Evolutionary conservation across 1,139 yeast genomes (phyloP), one percentile per base, ranked within the genome.

Genomic region (Yamadazyma spencermartinsiae): DNA sequence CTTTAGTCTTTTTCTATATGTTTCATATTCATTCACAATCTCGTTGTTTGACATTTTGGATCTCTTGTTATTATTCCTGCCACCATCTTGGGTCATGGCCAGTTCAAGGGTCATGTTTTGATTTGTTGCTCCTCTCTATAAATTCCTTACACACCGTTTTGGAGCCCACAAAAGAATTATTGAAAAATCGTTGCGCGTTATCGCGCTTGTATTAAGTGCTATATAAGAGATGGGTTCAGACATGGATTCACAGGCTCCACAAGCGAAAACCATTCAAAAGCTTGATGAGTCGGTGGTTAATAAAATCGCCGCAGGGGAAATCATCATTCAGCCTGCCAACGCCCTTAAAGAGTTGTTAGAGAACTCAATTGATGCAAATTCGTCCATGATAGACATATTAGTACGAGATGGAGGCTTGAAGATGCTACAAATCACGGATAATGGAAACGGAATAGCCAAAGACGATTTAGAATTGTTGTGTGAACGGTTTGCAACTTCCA

Each of bases 271-370:
- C 33, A 65, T 65, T 31, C 55, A 66, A 52, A 71, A 76, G 36
- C 72, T 88, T 10, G 89, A 82, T 28, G 65, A 65, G 19, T 55
- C 76, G 3, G 98, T 90, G 24, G 86, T 94, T 37, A 90, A 88
- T 58, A 76, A 84, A 43, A 92, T 94, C 20, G 98, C 99, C 0
- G 98, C 99, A 1, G 98, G 98, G 0, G 98, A 94, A 63, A 88
- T 94, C 63, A 87, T 94, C 42, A 76, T 90, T 25, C 94, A 90
- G 6, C 98, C 98, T 0, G 86, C 94, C 2, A 92, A 92, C 51
- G 81, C 83, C 0, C 57, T 78, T 23, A 78, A 78, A 49, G 83
- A 78, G 51, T 54, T 78, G 55, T 54, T 78, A 33, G 83, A 78
- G 48, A 78, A 78, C 52, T 64, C 79, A 5, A 74, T 76, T 15